Base-by-base conservation (phyloP, 257 asterid species). In the Gynochthodes officinalis region DNA sequence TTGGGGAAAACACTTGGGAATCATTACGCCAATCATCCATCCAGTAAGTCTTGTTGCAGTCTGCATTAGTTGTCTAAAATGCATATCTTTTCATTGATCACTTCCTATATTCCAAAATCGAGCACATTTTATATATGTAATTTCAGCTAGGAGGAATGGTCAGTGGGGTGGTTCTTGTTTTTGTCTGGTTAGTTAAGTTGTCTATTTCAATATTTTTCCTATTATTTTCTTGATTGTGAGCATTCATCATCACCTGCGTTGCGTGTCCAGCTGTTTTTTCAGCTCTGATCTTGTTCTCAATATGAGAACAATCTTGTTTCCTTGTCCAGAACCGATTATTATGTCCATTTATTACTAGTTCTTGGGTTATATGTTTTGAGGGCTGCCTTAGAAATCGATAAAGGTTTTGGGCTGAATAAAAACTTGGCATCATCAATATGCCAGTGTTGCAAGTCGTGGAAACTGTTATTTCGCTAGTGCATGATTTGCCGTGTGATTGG, bases 401-500 rank as follows among this genome's bases (percentile, higher is more conserved):
- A 7, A 21, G 37, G 5, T 32, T 21, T 55, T n/a, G 40, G 4
- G 37, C 4, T 58, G 40, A 44, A n/a, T 49, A 42, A 23, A 23
- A 62, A 60, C 53, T 23, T 37, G 23, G 65, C n/a, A 8, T 73
- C 14, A 33, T 27, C 57, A 40, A 52, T 50, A 73, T 63, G 71
- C 10, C 44, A 16, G 59, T 74, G 43, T 66, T 54, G 58, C 73
- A 44, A 67, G 69, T 42, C 15, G 10, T 66, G 33, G 77, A 64
- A 15, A 62, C 7, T 2, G n/a, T 18, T 5, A 32, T 79, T 69
- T 58, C 68, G 4, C 49, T 59, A 66, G 50, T 77, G 42, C 67
- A 61, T 53, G 75, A 59, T 57, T 69, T 75, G 62, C 30, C 25
- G 35, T 33, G 48, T 64, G 28, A 64, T 70, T 58, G 69, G 70